These are phyloP conservation scores for Paramecium sonneborni DNA, from an alignment of 73 alveolate genomes.

Conservation along the genomic window DNA sequence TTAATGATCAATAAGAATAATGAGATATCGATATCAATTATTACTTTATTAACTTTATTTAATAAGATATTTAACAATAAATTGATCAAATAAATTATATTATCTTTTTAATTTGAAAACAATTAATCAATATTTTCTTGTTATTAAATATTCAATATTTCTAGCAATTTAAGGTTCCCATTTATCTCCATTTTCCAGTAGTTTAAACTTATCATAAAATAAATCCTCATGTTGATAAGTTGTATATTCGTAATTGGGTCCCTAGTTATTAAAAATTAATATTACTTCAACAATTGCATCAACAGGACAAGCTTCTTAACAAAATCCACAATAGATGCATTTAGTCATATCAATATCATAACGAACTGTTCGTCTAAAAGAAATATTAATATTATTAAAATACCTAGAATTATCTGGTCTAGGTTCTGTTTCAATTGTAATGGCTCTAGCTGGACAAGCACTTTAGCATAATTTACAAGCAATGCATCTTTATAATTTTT, in stretches of 20 bases:
- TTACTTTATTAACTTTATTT: too few relatives aligned
- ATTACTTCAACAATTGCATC: constrained; percentile 90
- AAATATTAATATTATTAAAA: neutral
- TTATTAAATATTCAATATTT: constrained; percentile 77
- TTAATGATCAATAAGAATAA: too few relatives aligned
- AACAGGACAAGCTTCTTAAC: constrained; percentile 94
- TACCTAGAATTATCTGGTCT: constrained; percentile 85
- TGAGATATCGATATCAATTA: too few relatives aligned
- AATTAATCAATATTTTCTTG: neutral
- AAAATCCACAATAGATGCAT: constrained; percentile 91
- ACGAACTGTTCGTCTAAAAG: constrained; percentile 83
- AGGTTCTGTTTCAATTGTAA: constrained; percentile 90
- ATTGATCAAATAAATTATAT: neutral
- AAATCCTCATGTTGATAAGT: constrained; percentile 80
- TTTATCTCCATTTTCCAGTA: constrained; percentile 87
- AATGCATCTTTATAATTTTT: constrained; percentile 72
- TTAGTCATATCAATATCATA: constrained; percentile 91
- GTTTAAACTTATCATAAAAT: constrained; percentile 82
- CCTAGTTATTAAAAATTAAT: neutral
- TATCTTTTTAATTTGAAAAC: neutral
- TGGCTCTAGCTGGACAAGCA: constrained; percentile 92
- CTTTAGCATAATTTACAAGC: constrained; percentile 93
- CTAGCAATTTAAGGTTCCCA: constrained; percentile 93
- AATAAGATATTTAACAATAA: too few relatives aligned
- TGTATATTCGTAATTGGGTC: constrained; percentile 82